Percentiles rank a stretch among this genome's conserved stretches.
phyloP scores from a whole-genome alignment of 768 basidiomycete genomes.

The Termitomyces titanicus region DNA sequence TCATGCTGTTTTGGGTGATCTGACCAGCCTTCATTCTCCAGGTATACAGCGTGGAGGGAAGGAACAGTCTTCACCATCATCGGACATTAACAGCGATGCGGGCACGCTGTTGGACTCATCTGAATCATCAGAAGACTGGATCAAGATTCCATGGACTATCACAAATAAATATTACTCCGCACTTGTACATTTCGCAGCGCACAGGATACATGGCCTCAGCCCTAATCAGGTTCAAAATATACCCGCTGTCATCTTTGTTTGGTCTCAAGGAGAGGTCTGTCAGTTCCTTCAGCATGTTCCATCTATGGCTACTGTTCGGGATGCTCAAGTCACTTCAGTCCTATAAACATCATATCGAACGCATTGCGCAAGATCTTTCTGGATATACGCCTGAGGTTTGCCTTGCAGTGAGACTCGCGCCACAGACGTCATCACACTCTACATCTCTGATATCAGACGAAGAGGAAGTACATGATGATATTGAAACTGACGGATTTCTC shows the following conservation, averaged over 20 bases:
- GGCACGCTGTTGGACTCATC: conserved; percentile 1
- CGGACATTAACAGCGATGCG: not conserved
- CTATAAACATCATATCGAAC: conserved; percentile 53
- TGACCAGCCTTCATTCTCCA: not conserved
- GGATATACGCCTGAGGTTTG: conserved; percentile 66
- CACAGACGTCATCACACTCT: conserved; percentile 1
- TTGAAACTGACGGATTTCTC: conserved; percentile 61
- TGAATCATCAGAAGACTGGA: conserved; percentile 16
- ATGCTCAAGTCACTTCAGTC: conserved; percentile 35
- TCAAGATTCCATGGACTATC: conserved; percentile 67
- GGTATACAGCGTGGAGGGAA: conserved; percentile 7
- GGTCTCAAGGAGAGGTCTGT: conserved; percentile 63
- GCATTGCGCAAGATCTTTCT: conserved; percentile 43
- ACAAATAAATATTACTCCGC: conserved; percentile 81
- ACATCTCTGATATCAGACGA: conserved; percentile 6
- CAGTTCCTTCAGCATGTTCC: conserved; percentile 7
- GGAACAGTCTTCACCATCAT: not conserved
- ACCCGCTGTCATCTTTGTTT: conserved; percentile 75
- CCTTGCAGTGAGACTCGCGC: conserved; percentile 58
- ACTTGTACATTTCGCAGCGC: conserved; percentile 62
- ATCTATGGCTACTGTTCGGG: conserved; percentile 8
- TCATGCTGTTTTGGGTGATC: not conserved
- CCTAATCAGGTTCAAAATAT: conserved; percentile 39
- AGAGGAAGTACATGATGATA: conserved; percentile 39
- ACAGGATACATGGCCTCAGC: conserved; percentile 40